phyloP scores from a whole-genome alignment of 2,329 filamentous ascomycete genomes.

The Stachybotrys elegans region DNA sequence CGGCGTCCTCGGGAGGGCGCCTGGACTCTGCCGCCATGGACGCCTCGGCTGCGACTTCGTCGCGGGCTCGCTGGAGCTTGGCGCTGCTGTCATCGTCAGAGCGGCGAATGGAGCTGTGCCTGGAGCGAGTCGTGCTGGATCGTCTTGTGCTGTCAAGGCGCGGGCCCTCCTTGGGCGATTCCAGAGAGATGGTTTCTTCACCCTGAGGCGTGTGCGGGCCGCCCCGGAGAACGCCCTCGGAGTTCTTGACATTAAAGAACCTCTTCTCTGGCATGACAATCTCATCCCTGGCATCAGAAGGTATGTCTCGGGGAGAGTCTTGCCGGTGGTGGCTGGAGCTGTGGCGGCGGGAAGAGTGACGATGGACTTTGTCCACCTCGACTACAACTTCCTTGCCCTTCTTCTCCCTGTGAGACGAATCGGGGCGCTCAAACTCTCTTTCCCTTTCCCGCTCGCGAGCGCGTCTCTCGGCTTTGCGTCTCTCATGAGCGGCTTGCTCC shows the following conservation, averaged over 20 bases:
- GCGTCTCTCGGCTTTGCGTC: conserved; percentile 41
- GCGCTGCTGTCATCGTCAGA: conserved; percentile 20
- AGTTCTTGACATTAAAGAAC: conserved; percentile 37
- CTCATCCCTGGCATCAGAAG: conserved; percentile 18
- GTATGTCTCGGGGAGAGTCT: conserved; percentile 22
- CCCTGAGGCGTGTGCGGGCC: conserved; percentile 16
- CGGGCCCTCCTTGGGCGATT: conserved; percentile 15
- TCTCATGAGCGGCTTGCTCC: conserved; percentile 46
- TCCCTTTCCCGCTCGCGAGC: conserved; percentile 21
- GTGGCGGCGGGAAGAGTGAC: conserved; percentile 35
- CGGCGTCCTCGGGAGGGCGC: conserved; percentile 23
- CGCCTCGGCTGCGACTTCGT: conserved; percentile 15
- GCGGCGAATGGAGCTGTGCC: conserved; percentile 17
- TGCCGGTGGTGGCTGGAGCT: conserved; percentile 30
- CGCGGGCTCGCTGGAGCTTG: conserved; percentile 18
- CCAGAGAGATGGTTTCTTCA: conserved; percentile 14
- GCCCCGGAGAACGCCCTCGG: conserved; percentile 25
- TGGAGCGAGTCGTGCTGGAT: conserved; percentile 17
- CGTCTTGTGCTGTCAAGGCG: background rate
- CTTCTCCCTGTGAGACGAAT: conserved; percentile 12
- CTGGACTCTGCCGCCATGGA: conserved; percentile 17
- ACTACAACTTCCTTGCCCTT: conserved; percentile 29
- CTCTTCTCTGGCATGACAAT: conserved; percentile 27
- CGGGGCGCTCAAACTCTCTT: conserved; percentile 6
- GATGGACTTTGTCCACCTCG: conserved; percentile 21